Conservation (phyloP, 345 rosid species). For the Dipteronia sinensis region DNA sequence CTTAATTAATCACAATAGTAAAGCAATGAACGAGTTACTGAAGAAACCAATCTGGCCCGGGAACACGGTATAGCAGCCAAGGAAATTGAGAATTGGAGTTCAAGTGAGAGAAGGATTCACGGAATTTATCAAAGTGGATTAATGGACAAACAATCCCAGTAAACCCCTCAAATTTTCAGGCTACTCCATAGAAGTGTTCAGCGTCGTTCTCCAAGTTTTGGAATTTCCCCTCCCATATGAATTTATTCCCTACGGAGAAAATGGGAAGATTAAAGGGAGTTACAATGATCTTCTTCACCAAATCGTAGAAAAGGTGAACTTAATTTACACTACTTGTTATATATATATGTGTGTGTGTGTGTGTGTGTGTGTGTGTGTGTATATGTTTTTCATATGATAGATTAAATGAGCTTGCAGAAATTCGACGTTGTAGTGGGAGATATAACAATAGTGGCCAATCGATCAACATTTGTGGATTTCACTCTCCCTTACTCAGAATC, state of each 20-base stretch:
- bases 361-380: too few species aligned
- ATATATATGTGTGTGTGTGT: too few species aligned
- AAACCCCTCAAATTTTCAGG: slow-evolving; percentile 20
- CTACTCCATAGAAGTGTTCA: slow-evolving; percentile 35
- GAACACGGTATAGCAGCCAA: slow-evolving; percentile 22
- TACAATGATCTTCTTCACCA: slow-evolving; percentile 26
- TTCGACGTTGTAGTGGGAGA: slow-evolving; percentile 53
- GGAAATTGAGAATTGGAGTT: slow-evolving; percentile 44
- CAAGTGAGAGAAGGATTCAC: slow-evolving; percentile 35
- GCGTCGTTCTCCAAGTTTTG: slow-evolving; percentile 24
- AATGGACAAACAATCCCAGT: too few species aligned
- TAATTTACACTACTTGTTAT: too few species aligned
- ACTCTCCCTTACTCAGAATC: slow-evolving; percentile 49
- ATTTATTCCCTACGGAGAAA: slow-evolving; percentile 16
- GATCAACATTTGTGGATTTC: slow-evolving; percentile 44
- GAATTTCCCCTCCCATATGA: slow-evolving; percentile 33
- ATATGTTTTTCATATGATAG: too few species aligned
- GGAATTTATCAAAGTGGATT: slow-evolving; percentile 28
- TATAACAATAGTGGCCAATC: slow-evolving; percentile 37
- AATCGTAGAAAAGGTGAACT: background rate
- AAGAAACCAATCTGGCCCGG: slow-evolving; percentile 49
- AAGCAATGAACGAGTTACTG: background rate
- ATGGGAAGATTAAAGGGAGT: background rate
- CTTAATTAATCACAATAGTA: background rate
- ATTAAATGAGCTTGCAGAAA: slow-evolving; percentile 17